phyloP scores from a whole-genome alignment of 345 rosid genomes.

The Salix viminalis region DNA sequence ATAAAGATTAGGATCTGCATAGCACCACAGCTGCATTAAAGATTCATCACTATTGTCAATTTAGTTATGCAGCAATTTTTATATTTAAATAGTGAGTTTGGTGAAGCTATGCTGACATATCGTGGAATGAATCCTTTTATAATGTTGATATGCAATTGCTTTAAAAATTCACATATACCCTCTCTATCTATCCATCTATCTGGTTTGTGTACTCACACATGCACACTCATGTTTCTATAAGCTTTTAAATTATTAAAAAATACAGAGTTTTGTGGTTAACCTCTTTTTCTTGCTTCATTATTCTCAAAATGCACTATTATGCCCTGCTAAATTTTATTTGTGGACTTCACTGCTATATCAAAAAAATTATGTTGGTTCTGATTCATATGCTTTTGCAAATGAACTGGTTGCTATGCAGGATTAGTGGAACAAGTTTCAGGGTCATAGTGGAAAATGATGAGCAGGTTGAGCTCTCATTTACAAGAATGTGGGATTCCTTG shows the following conservation, averaged over 20 bases:
- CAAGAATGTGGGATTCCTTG: constrained; percentile 26
- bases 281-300: background rate
- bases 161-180: background rate
- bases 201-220: background rate
- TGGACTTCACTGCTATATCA: background rate
- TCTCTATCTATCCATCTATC: background rate
- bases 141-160: background rate
- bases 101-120: background rate
- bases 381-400: background rate
- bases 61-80: too few species aligned
- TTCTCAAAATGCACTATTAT: background rate
- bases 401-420: constrained; percentile 27
- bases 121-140: background rate
- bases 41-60: too few species aligned
- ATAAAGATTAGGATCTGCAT: too few species aligned
- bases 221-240: background rate
- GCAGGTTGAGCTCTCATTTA: constrained; percentile 28
- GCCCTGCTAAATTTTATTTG: background rate
- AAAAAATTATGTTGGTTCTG: background rate
- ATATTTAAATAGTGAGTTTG: background rate
- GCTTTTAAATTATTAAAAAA: background rate
- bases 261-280: background rate
- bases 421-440: constrained; percentile 21
- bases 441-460: constrained; percentile 26
- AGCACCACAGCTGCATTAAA: too few species aligned